Conservation (phyloP, 2,329 filamentous ascomycete genomes). For the Pezicula carpinea region DNA sequence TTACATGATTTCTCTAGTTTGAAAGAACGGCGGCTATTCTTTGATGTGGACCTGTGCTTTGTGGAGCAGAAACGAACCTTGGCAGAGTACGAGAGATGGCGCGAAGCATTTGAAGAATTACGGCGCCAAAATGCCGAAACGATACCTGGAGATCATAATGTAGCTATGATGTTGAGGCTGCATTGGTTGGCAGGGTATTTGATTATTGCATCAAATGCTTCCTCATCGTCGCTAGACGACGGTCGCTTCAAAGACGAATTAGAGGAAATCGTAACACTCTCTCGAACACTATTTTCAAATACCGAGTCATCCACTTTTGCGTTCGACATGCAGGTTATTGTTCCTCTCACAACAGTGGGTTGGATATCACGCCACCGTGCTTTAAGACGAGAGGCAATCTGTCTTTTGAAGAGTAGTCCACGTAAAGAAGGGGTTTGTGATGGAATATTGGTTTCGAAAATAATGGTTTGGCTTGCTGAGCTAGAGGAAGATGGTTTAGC, state of each 20-base stretch:
- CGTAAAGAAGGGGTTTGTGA: conserved; percentile 18
- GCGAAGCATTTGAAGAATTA: conserved; percentile 16
- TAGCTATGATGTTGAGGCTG: conserved; percentile 12
- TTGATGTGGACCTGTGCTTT: conserved; percentile 19
- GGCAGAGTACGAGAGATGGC: conserved; percentile 21
- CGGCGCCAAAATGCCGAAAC: conserved; percentile 9
- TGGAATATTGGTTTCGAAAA: conserved; percentile 16
- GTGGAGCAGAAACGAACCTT: conserved; percentile 14
- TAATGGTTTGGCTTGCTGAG: conserved; percentile 16
- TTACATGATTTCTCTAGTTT: conserved; percentile 13
- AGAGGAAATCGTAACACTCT: conserved; percentile 13
- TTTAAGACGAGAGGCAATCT: conserved; percentile 14
- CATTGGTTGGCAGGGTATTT: conserved; percentile 20
- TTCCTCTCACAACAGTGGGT: conserved; percentile 18
- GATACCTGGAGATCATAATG: conserved; percentile 9
- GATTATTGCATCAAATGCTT: conserved; percentile 14
- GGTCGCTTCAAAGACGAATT: conserved; percentile 7
- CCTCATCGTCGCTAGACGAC: conserved; percentile 10
- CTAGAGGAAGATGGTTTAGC: conserved; percentile 15
- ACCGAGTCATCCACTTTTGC: conserved; percentile 2
- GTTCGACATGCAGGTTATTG: conserved; percentile 20
- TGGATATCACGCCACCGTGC: conserved; percentile 18
- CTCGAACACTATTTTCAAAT: conserved; percentile 7
- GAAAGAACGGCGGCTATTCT: conserved; percentile 7
- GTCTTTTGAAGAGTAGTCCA: conserved; percentile 11